phyloP scores from a whole-genome alignment of 2,329 filamentous ascomycete genomes.

The Aspergillus sergii region DNA sequence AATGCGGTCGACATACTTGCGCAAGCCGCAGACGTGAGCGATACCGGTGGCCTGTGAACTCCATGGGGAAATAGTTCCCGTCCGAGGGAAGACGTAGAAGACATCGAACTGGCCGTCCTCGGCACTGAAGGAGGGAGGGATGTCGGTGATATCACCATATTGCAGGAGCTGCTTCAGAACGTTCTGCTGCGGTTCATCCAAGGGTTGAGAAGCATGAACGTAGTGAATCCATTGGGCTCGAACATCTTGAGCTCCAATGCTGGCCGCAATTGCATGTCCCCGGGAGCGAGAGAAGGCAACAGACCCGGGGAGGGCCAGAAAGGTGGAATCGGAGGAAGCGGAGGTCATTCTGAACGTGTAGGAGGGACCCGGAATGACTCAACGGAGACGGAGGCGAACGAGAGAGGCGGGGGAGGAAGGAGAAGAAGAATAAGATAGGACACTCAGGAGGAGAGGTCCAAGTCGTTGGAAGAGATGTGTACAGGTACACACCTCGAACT shows the following conservation, averaged over 20 bases:
- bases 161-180: slow-evolving; percentile 62
- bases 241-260: slow-evolving; percentile 47
- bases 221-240: slow-evolving; percentile 62
- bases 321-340: slow-evolving; percentile 34
- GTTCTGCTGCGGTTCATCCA: slow-evolving; percentile 51
- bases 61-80: slow-evolving; percentile 88
- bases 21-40: slow-evolving; percentile 84
- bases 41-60: slow-evolving; percentile 95
- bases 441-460: slow-evolving; percentile 12
- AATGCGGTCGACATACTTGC: slow-evolving; percentile 71
- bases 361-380: slow-evolving; percentile 7
- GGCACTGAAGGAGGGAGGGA: slow-evolving; percentile 46
- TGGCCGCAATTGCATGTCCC: slow-evolving; percentile 44
- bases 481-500: slow-evolving; percentile 22
- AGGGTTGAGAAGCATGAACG: slow-evolving; percentile 59
- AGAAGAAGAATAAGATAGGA: neutral
- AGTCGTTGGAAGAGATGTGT: slow-evolving; percentile 17
- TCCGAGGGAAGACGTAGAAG: slow-evolving; percentile 77
- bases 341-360: slow-evolving; percentile 30
- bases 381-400: neutral
- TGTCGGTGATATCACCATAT: slow-evolving; percentile 60
- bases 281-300: slow-evolving; percentile 51
- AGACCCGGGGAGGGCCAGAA: slow-evolving; percentile 43
- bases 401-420: slow-evolving; percentile 6
- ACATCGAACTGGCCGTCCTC: slow-evolving; percentile 56